phyloP scores from a whole-genome alignment of 345 rosid species.

The Microcos paniculata region DNA sequence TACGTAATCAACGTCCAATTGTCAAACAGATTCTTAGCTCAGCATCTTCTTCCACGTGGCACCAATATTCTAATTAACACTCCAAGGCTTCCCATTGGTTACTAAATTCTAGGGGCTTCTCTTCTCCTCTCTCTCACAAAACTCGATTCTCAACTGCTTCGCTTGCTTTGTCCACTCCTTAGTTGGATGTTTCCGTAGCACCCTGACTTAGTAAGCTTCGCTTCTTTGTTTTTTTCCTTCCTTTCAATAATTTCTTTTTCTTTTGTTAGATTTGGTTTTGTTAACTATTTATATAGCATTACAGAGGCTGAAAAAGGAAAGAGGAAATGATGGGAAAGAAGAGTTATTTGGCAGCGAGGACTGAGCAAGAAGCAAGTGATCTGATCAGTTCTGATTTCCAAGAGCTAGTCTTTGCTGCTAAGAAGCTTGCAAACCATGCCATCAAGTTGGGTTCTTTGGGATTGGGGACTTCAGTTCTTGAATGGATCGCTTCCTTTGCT shows the following conservation, averaged over 20 bases:
- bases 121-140: not conserved
- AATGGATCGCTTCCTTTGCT: slow-evolving; percentile 83
- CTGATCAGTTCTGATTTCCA: slow-evolving; percentile 48
- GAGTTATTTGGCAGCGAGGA: slow-evolving; percentile 39
- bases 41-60: not conserved
- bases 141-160: not conserved
- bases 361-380: slow-evolving; percentile 36
- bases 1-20: not conserved
- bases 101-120: not conserved
- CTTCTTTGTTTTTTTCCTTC: not conserved
- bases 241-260: not conserved
- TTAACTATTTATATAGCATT: not conserved
- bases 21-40: not conserved
- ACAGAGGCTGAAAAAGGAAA: not conserved
- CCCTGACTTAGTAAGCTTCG: not conserved
- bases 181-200: not conserved
- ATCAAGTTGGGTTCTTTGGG: slow-evolving; percentile 57
- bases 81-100: not conserved
- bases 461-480: slow-evolving; percentile 66
- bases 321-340: slow-evolving; percentile 30
- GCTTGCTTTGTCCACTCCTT: not conserved
- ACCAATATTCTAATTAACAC: not conserved
- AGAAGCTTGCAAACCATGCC: slow-evolving; percentile 45
- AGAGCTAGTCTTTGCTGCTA: slow-evolving; percentile 47
- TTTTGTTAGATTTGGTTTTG: not conserved